Base-by-base conservation (phyloP, 2,329 filamentous ascomycete species). In the Fusarium coffeatum region DNA sequence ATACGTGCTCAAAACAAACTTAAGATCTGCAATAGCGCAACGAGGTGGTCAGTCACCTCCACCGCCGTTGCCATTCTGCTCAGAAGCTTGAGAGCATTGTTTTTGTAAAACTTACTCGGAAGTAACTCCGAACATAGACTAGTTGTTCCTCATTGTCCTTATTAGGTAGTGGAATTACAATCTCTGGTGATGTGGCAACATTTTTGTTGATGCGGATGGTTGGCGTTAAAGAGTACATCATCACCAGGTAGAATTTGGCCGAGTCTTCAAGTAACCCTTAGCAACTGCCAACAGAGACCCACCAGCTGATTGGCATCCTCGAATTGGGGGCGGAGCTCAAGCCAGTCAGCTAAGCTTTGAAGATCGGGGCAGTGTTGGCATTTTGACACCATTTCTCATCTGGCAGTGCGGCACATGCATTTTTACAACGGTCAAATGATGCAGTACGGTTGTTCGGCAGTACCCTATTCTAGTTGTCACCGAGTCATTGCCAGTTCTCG, bases 181-280 rank as follows among this genome's bases (percentile, higher is more conserved):
- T 12, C 9, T 37, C 4, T 37, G 18, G 18, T n/a, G 18, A n/a
- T 37, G 10, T n/a, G 10, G 10, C 18, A 37, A 6, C 18, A 37
- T n/a, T 37, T 11, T 6, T 37, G 10, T 4, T 37, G 6, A n/a
- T 2, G 4, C 3, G 3, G 18, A n/a, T 37, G 6, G 6, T n/a
- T n/a, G 18, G 34, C 34, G 18, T 37, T 37, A 12, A n/a, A 4
- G 12, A 12, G 6, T 37, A 37, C 34, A 3, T 37, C 34, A 2
- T 37, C 18, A 12, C 4, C 9, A 1, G 2, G 5, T 7, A 0
- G 0, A 12, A 11, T 37, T n/a, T 25, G 22, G 1, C 8, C 6
- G 8, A 32, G 9, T 8, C 0, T 20, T 4, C 0, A 27, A 27
- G 48, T 51, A 51, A 3, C 32, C 18, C 23, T 20, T 25, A 40